A percentile compares a stretch with the other conserved stretches of the same genome.
These are phyloP conservation scores for Lipomyces oligophaga DNA, from an alignment of 805 yeast genomes.

Conservation along the genomic window DNA sequence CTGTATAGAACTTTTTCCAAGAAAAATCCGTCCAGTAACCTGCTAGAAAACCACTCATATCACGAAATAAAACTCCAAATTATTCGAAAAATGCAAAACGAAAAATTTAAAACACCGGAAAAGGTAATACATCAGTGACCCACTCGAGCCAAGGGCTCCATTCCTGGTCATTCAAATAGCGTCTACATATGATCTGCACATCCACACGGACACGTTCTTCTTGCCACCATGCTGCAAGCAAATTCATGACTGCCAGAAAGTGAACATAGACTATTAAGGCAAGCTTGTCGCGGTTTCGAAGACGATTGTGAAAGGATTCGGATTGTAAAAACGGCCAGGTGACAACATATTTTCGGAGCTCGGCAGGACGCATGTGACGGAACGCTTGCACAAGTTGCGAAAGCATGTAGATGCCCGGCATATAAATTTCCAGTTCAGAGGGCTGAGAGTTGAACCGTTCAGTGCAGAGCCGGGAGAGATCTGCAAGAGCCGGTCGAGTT, in stretches of 20 bases:
- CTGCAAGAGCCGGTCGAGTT: conserved; percentile 10
- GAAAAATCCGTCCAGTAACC: no score
- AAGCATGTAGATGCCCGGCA: conserved; percentile 19
- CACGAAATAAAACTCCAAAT: no score
- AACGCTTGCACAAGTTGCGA: conserved; percentile 18
- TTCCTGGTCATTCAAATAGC: conserved; percentile 7
- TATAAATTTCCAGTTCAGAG: conserved; percentile 17
- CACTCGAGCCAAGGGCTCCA: conserved; percentile 28
- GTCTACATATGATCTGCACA: conserved; percentile 13
- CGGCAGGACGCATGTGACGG: conserved; percentile 22
- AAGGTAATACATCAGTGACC: conserved; percentile 22
- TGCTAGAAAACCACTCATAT: no score
- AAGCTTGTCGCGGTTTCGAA: conserved; percentile 15
- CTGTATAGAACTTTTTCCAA: no score
- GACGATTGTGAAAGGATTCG: conserved; percentile 19
- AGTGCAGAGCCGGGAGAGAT: conserved; percentile 1
- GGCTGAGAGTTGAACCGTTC: conserved; percentile 2
- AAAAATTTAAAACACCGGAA: conserved; percentile 2
- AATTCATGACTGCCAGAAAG: conserved; percentile 21
- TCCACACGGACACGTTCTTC: conserved; percentile 26
- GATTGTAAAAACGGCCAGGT: conserved; percentile 28
- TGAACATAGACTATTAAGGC: conserved; percentile 25
- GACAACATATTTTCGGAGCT: conserved; percentile 26
- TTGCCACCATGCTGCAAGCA: conserved; percentile 28
- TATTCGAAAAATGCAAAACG: neutral